Conservation (phyloP, 441 rosid species). For the Corymbia citriodora region DNA sequence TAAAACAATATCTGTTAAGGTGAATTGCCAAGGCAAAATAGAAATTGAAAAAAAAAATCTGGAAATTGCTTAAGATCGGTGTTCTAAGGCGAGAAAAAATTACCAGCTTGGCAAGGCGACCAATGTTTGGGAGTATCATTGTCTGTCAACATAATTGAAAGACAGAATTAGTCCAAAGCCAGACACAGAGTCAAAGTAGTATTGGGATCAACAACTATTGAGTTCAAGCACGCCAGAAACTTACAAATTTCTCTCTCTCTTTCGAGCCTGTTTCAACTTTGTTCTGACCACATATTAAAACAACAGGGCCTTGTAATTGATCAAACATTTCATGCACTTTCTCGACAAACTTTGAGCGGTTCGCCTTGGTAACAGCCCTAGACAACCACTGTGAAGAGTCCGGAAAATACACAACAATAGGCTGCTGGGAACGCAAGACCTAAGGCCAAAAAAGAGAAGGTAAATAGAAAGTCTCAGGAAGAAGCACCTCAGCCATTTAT, state of each 20-base stretch:
- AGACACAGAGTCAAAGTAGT: neutral
- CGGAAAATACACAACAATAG: slow-evolving; percentile 85
- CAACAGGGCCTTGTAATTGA: slow-evolving; percentile 70
- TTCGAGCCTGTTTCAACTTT: slow-evolving; percentile 71
- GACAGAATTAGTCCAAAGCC: slow-evolving; percentile 1
- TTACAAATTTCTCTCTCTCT: slow-evolving; percentile 81
- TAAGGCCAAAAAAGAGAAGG: slow-evolving; percentile 29
- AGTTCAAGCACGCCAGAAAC: slow-evolving; percentile 8
- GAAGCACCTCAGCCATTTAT: neutral
- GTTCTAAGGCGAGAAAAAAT: slow-evolving; percentile 14
- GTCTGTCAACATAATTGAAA: slow-evolving; percentile 42
- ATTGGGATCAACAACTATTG: neutral
- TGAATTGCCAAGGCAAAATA: neutral
- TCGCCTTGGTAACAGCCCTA: slow-evolving; percentile 76
- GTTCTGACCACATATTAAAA: slow-evolving; percentile 92
- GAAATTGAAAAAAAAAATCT: neutral
- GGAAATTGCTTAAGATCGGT: neutral
- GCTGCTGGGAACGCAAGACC: slow-evolving; percentile 73
- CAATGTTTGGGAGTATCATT: slow-evolving; percentile 81
- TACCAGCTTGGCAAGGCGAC: slow-evolving; percentile 86
- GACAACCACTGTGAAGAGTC: slow-evolving; percentile 94
- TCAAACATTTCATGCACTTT: slow-evolving; percentile 72
- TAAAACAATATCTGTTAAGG: neutral
- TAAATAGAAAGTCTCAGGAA: neutral
- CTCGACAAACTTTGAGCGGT: slow-evolving; percentile 52